Evolutionary conservation across 2,329 filamentous ascomycete genomes (phyloP), one percentile per base, ranked within the genome.

Genomic region (Didymella arachidicola): DNA sequence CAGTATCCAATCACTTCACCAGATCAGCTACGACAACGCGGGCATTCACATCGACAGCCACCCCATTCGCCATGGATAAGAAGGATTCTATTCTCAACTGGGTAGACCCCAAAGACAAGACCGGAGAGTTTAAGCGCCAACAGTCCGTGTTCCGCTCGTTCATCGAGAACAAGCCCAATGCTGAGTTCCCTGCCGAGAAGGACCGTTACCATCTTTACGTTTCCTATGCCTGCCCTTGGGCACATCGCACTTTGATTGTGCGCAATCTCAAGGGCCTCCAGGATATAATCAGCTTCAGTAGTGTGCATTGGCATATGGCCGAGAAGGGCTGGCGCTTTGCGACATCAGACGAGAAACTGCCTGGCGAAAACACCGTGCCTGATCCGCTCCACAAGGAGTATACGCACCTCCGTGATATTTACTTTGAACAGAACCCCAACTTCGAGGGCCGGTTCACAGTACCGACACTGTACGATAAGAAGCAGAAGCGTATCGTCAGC

Each of bases 191-290:
- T 5, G 86, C 92, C 0, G 94, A 98, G 79, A 92, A 91, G 79
- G 92, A 86, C 52, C 86, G 95, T 55, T 99, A 99, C 77, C 95
- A 99, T 79, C 87, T 99, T 69, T 99, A 94, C 75, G 89, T 97
- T 66, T 94, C 90, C 71, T 97, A 96, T 78, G 93, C 93, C 7
- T 97, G 93, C 78, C 93, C 93, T 4, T 97, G 93, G 93, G 93
- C 94, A 5, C 92, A 92, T 72, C 89, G 95, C 42, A 89, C 92
- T 0, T 83, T 98, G 65, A 97, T 98, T 67, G 90, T 91, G 2
- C 86, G 94, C 58, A 89, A 92, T 76, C 84, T 99, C 71, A 99
- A 98, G 81, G 95, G 94, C 0, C 84, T 99, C 0, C 91, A 98
- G 69, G 89, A 96, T 56, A 84, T 95, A 65, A 88, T 99, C 66